Base-by-base conservation (phyloP, 2,329 filamentous ascomycete genomes). In the Pseudocercospora macadamiae region DNA sequence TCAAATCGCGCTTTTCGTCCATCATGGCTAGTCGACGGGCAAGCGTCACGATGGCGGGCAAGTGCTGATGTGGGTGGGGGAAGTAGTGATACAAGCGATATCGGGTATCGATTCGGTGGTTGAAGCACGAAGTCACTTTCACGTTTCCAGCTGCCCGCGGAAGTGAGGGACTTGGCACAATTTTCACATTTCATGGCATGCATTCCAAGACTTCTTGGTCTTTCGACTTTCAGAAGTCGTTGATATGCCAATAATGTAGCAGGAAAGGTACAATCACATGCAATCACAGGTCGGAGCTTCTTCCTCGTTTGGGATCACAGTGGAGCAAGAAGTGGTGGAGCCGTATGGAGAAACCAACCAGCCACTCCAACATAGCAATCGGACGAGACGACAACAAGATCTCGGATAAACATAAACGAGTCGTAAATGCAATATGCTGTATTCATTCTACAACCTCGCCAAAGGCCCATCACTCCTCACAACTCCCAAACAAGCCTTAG, bases 391-490 rank as follows among this genome's bases (percentile, higher is more conserved):
- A n/a, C n/a, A n/a, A n/a, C n/a, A n/a, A n/a, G n/a, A n/a, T n/a
- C n/a, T n/a, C n/a, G n/a, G n/a, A n/a, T n/a, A n/a, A n/a, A n/a
- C n/a, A n/a, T n/a, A n/a, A n/a, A n/a, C n/a, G n/a, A n/a, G n/a
- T n/a, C n/a, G n/a, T n/a, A n/a, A n/a, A n/a, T n/a, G n/a, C n/a
- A n/a, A n/a, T n/a, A n/a, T n/a, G n/a, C n/a, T n/a, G n/a, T n/a
- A n/a, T n/a, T n/a, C 8, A 1, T 1, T 30, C 26, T 48, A 74
- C 10, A 74, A 62, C 25, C 70, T 68, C n/a, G 70, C 72, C 55
- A 74, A 59, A 4, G 71, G 71, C 2, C 72, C 72, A 62, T 74
- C 67, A 7, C 57, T 57, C 23, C 66, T 64, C 2, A 71, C 63
- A 12, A 73, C 55, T 0, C 71, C 71, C 23, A 75, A 49, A 42